Evolutionary conservation across 352 stramenopile species (phyloP), one percentile per base, ranked within the genome.

Genomic region (Phytophthora sansomeana): DNA sequence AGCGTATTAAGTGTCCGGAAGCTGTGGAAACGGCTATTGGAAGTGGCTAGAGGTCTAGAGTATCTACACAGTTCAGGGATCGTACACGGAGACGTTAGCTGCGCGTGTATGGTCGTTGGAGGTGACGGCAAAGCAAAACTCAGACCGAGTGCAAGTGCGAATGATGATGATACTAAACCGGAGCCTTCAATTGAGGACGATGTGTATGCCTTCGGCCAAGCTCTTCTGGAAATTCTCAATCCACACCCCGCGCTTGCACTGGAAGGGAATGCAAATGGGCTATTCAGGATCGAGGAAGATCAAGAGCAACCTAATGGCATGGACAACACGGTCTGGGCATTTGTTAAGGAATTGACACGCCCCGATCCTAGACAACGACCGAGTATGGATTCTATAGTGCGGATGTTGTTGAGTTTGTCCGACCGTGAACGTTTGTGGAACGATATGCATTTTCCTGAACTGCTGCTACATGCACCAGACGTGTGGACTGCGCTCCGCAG

Each of bases 401-500:
- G 63, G 21, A 21, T 48, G 1, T 32, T 77, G 29, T 47, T 68
- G 32, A 67, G 49, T 21, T 14, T 77, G 14, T 48, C 55, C 19
- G 69, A 77, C 16, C 59, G 63, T 29, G 50, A 56, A 11, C 58
- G 55, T 10, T 48, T 50, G 24, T 77, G 69, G 69, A 77, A n/a
- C 33, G 69, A 77, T 41, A 52, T 63, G 21, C 62, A 74, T 17
- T 77, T 71, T 44, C 69, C 69, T 0, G 69, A 77, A 19, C 21
- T 77, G 10, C 29, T 77, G 51, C 30, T 72, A 30, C 64, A 74
- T 28, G 59, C 69, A 5, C 63, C 69, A 26, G 69, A 77, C 14
- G 64, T 77, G 16, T 77, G 69, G 69, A 70, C 69, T 52, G 44
- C 51, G 28, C 53, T 73, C 55, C 69, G 69, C 9, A 50, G 54